These are phyloP conservation scores for Blastomyces silverae DNA, from an alignment of 2,329 filamentous ascomycete genomes.

Conservation along the genomic window DNA sequence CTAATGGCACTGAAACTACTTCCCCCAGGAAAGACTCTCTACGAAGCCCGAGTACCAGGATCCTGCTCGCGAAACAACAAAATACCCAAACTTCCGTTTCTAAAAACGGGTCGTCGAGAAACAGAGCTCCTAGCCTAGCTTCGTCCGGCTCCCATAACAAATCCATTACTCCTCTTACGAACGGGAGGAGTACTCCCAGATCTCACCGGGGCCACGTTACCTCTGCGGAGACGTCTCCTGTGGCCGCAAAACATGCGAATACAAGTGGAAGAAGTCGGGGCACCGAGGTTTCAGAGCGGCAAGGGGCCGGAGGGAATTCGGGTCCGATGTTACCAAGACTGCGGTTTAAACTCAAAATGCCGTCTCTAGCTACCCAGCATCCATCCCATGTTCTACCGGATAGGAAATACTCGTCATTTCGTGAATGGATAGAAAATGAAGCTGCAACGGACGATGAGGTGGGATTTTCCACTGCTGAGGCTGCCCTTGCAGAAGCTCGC, in stretches of 20 bases:
- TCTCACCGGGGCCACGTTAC: neutral
- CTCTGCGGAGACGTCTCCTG: constrained; percentile 1
- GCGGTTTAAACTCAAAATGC: constrained; percentile 48
- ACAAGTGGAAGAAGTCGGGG: neutral
- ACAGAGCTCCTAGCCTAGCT: constrained; percentile 29
- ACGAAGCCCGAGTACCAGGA: constrained; percentile 25
- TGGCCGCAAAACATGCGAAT: neutral
- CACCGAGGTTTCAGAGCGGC: constrained; percentile 22
- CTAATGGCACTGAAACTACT: constrained; percentile 26
- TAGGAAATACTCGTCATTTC: constrained; percentile 47
- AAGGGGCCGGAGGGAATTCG: constrained; percentile 17
- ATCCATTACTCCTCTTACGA: constrained; percentile 24
- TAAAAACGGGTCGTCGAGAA: constrained; percentile 23
- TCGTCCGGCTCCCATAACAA: constrained; percentile 23
- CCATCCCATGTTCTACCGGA: constrained; percentile 45
- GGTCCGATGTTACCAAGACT: constrained; percentile 31
- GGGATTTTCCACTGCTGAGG: constrained; percentile 49
- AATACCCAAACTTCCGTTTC: constrained; percentile 9
- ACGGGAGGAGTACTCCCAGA: neutral
- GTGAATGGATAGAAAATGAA: constrained; percentile 58
- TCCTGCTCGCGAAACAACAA: constrained; percentile 13
- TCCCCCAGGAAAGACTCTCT: constrained; percentile 24
- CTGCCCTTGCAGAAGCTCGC: constrained; percentile 60
- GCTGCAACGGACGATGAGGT: constrained; percentile 42
- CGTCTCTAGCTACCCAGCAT: constrained; percentile 46